A percentile compares a stretch with the other conserved stretches of the same genome.
phyloP scores from a whole-genome alignment of 2,329 filamentous ascomycete genomes.

The Tolypocladium tropicale region DNA sequence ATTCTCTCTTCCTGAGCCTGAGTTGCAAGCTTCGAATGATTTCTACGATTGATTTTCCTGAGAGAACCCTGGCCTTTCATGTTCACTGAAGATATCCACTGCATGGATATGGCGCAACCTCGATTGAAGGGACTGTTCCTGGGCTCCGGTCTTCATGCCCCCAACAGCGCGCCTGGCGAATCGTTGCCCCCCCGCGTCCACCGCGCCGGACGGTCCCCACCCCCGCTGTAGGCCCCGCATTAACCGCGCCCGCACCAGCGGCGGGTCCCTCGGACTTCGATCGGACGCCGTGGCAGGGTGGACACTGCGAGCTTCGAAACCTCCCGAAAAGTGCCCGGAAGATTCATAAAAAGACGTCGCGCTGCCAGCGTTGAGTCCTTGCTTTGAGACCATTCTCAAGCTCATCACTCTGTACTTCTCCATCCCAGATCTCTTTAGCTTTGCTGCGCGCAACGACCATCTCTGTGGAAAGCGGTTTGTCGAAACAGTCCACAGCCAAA shows the following conservation, averaged over 20 bases:
- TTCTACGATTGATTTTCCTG: not conserved
- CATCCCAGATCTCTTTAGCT: too few relatives aligned
- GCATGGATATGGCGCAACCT: not conserved
- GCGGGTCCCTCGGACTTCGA: not conserved
- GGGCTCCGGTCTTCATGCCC: too few relatives aligned
- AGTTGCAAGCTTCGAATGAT: not conserved
- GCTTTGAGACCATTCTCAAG: too few relatives aligned
- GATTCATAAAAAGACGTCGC: not conserved
- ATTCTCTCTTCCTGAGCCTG: not conserved
- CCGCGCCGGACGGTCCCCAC: not conserved
- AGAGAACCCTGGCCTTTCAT: not conserved
- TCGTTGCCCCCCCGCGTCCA: not conserved
- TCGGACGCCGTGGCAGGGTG: not conserved
- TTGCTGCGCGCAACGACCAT: not conserved
- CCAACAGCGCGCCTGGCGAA: too few relatives aligned
- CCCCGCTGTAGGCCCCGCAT: not conserved
- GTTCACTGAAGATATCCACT: too few relatives aligned
- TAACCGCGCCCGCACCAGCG: not conserved
- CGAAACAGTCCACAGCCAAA: constrained; percentile 1
- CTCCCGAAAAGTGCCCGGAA: constrained; percentile 22
- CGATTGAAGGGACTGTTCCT: not conserved
- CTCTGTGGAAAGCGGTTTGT: not conserved
- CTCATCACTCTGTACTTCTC: not conserved
- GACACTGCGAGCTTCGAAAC: not conserved
- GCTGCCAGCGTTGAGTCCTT: not conserved